A percentile compares a stretch with the other conserved stretches of the same genome.
These are phyloP conservation scores for Solanum aculeatissimum DNA, from an alignment of 305 asterid genomes.

Conservation along the genomic window DNA sequence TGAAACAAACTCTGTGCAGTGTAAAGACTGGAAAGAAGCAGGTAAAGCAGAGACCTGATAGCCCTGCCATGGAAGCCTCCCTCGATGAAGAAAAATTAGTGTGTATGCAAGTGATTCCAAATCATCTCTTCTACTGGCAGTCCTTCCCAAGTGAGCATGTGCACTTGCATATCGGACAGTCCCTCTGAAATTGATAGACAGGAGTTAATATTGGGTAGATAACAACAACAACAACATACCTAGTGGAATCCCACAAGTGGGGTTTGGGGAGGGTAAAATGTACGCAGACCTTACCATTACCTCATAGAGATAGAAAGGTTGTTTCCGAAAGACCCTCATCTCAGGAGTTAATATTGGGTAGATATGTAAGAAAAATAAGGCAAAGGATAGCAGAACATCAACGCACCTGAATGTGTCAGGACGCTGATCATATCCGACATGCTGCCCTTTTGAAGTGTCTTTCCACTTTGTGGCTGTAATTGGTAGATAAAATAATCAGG, in stretches of 20 bases:
- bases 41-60: conserved; percentile 19
- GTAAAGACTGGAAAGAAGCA: background rate
- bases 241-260: too few species aligned
- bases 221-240: background rate
- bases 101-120: conserved; percentile 37
- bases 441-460: conserved; percentile 23
- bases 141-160: conserved; percentile 41
- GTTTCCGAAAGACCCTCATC: too few species aligned
- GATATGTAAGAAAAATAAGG: background rate
- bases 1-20: background rate
- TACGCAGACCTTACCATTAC: too few species aligned
- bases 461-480: conserved; percentile 32
- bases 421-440: conserved; percentile 33
- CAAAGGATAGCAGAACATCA: background rate
- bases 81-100: conserved; percentile 29
- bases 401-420: conserved; percentile 31
- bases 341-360: background rate
- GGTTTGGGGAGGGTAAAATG: too few species aligned
- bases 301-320: too few species aligned
- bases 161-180: conserved; percentile 40
- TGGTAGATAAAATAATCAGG: background rate
- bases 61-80: conserved; percentile 41
- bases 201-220: background rate
- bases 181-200: conserved; percentile 12
- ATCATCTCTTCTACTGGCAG: conserved; percentile 42